phyloP scores from a whole-genome alignment of 768 basidiomycete genomes.

The Calocybe cyanea region DNA sequence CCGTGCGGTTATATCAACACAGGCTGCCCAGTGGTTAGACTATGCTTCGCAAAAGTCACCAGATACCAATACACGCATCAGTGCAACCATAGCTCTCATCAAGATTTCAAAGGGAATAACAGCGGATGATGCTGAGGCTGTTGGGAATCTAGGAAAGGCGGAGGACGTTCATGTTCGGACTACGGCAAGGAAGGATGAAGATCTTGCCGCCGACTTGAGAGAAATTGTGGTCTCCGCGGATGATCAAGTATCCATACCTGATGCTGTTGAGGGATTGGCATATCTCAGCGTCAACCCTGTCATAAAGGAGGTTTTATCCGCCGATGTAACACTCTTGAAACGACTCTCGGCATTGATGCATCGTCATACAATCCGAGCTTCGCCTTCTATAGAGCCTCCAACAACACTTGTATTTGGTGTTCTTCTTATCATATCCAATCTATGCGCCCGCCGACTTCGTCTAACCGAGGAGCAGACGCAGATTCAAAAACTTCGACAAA shows the following conservation, averaged over 20 bases:
- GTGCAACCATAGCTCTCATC: constrained; percentile 70
- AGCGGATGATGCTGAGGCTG: constrained; percentile 37
- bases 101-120: constrained; percentile 66
- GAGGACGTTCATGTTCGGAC: constrained; percentile 11
- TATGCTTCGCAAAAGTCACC: constrained; percentile 44
- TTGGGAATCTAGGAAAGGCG: constrained; percentile 8
- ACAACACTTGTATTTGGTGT: constrained; percentile 73
- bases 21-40: constrained; percentile 67
- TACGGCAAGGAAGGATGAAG: constrained; percentile 30
- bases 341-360: constrained; percentile 56
- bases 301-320: constrained; percentile 61
- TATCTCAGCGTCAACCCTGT: constrained; percentile 66
- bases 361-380: constrained; percentile 33
- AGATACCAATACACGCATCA: constrained; percentile 48
- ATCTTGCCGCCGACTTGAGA: constrained; percentile 54
- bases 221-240: constrained; percentile 42
- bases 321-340: constrained; percentile 49
- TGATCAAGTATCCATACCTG: constrained; percentile 41
- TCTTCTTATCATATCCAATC: constrained; percentile 69
- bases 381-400: constrained; percentile 25
- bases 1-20: constrained; percentile 54
- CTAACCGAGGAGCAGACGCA: constrained; percentile 81
- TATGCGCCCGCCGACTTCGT: constrained; percentile 66
- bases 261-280: constrained; percentile 83
- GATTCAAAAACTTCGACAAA: constrained; percentile 70